Conservation (phyloP, 73 alveolate genomes). For the Paramecium bursaria region DNA sequence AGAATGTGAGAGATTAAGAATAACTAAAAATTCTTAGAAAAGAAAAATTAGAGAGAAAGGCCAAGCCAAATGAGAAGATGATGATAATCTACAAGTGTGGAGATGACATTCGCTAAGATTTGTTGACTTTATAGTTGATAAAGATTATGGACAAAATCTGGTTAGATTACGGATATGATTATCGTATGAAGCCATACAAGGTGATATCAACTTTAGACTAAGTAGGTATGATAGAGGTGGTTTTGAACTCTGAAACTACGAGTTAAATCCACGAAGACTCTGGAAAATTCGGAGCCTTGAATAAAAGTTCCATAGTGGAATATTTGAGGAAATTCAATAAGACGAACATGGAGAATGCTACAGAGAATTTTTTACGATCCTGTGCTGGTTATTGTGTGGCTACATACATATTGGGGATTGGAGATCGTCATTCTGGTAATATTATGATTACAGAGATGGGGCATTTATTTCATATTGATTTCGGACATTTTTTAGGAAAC, state of each 20-base stretch:
- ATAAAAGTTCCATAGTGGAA: conserved; percentile 68
- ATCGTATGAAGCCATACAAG: conserved; percentile 91
- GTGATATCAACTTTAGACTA: conserved; percentile 93
- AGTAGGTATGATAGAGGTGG: conserved; percentile 97
- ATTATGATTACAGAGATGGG: conserved; percentile 94
- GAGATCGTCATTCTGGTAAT: conserved; percentile 97
- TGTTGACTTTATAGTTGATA: conserved; percentile 88
- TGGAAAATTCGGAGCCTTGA: conserved; percentile 74
- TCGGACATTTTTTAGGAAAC: conserved; percentile 97
- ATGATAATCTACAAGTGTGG: conserved; percentile 91
- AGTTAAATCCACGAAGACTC: conserved; percentile 58
- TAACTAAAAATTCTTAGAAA: not conserved
- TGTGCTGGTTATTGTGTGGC: conserved; percentile 97
- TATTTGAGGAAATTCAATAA: conserved; percentile 69
- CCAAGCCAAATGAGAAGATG: conserved; percentile 25
- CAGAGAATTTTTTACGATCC: conserved; percentile 81
- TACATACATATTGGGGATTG: conserved; percentile 92
- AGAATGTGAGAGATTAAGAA: not conserved
- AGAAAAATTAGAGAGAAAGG: conserved; percentile 1
- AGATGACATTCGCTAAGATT: conserved; percentile 98
- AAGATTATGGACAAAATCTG: conserved; percentile 96
- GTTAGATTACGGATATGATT: conserved; percentile 90
- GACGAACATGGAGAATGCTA: conserved; percentile 67
- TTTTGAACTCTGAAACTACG: conserved; percentile 77
- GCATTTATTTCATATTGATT: conserved; percentile 95